A percentile compares a stretch with the other conserved stretches of the same genome.
Conservation (phyloP, 176 grass and related monocot species). For the Zea luxurians region DNA sequence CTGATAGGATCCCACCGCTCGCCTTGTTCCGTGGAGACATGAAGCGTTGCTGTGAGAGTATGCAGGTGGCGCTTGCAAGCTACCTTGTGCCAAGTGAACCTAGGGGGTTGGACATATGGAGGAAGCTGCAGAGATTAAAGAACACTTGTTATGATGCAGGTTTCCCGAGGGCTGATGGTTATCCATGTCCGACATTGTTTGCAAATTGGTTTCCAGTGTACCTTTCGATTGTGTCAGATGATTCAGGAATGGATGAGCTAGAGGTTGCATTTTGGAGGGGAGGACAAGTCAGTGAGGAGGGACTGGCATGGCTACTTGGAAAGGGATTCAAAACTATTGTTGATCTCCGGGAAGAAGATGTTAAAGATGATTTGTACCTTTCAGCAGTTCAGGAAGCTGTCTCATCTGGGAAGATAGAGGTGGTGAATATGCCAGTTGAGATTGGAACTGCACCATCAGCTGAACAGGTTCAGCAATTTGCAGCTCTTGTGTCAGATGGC, state of each 20-base stretch:
- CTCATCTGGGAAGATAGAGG: slow-evolving; percentile 73
- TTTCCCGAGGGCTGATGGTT: slow-evolving; percentile 71
- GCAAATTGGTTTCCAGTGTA: slow-evolving; percentile 90
- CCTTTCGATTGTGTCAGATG: slow-evolving; percentile 48
- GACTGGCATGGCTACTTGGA: slow-evolving; percentile 68
- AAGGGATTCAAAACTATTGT: slow-evolving; percentile 89
- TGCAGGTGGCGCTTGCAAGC: slow-evolving; percentile 76
- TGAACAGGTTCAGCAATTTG: slow-evolving; percentile 80
- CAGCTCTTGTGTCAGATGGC: slow-evolving; percentile 63
- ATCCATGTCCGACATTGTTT: slow-evolving; percentile 85
- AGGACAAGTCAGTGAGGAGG: slow-evolving; percentile 87
- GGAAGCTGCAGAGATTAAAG: slow-evolving; percentile 78
- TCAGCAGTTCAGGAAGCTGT: slow-evolving; percentile 62
- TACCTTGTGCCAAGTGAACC: slow-evolving; percentile 53
- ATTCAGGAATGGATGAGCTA: slow-evolving; percentile 55
- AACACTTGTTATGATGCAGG: slow-evolving; percentile 88
- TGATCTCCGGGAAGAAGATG: slow-evolving; percentile 72
- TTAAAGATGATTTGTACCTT: slow-evolving; percentile 71
- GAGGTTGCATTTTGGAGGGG: slow-evolving; percentile 93
- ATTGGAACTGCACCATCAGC: slow-evolving; percentile 71
- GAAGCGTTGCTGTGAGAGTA: slow-evolving; percentile 93
- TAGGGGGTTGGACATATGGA: slow-evolving; percentile 63
- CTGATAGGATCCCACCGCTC: slow-evolving; percentile 77
- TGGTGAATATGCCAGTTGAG: slow-evolving; percentile 84
- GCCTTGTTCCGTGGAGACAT: slow-evolving; percentile 82